phyloP scores from a whole-genome alignment of 805 yeast species.

The Cephaloascus fragrans region DNA sequence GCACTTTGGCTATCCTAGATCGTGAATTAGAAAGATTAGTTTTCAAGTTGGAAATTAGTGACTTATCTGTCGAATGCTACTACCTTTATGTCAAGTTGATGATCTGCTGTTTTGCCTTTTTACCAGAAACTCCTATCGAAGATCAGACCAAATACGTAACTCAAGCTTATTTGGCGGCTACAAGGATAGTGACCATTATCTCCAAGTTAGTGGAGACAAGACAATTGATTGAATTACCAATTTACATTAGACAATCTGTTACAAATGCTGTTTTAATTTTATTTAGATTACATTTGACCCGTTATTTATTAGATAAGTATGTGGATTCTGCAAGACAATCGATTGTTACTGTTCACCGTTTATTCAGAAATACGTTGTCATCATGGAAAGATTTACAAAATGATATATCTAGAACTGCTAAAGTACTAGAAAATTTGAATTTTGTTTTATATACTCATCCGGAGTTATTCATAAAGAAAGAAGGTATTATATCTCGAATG shows the following conservation, averaged over 20 bases:
- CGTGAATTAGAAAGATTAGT: conserved; percentile 68
- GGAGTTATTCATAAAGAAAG: conserved; percentile 60
- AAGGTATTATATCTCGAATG: conserved; percentile 79
- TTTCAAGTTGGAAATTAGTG: conserved; percentile 57
- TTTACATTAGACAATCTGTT: conserved; percentile 78
- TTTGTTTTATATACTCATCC: conserved; percentile 84
- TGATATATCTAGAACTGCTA: conserved; percentile 87
- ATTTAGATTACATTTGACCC: conserved; percentile 74
- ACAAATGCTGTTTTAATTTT: conserved; percentile 70
- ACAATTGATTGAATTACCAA: conserved; percentile 75
- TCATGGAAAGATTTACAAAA: conserved; percentile 89
- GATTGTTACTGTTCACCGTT: conserved; percentile 84
- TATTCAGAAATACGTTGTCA: conserved; percentile 77
- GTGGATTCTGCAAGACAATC: conserved; percentile 88
- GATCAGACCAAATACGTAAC: conserved; percentile 82
- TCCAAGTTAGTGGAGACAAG: conserved; percentile 60
- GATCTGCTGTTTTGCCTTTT: conserved; percentile 81
- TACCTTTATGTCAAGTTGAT: conserved; percentile 69
- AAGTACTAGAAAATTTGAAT: conserved; percentile 80
- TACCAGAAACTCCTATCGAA: conserved; percentile 82
- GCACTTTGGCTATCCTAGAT: conserved; percentile 66
- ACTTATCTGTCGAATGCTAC: conserved; percentile 64
- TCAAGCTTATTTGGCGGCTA: conserved; percentile 70
- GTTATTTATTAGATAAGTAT: conserved; percentile 61
- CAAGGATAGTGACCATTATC: conserved; percentile 70